Percentiles rank a stretch among this genome's conserved stretches.
phyloP scores from a whole-genome alignment of 2,329 filamentous ascomycete genomes.

The Neofusicoccum sp. region DNA sequence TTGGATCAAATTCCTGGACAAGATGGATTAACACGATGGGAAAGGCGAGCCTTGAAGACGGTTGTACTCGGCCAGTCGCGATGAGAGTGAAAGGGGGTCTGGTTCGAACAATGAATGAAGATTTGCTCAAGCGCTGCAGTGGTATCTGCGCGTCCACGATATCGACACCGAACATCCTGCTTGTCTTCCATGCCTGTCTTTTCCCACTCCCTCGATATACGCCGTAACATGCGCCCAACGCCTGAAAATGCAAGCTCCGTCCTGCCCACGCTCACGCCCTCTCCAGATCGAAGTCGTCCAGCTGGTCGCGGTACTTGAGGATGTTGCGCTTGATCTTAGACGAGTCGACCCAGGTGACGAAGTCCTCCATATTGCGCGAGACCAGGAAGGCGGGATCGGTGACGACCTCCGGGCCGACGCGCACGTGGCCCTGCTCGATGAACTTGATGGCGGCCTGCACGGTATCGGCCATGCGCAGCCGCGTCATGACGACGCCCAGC shows the following conservation, averaged over 20 bases:
- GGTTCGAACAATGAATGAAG: too few relatives aligned
- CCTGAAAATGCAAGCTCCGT: constrained; percentile 1
- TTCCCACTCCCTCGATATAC: not conserved
- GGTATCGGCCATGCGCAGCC: constrained; percentile 88
- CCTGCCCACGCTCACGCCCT: not conserved
- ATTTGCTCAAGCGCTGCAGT: not conserved
- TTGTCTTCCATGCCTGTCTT: not conserved
- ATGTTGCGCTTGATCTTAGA: constrained; percentile 98
- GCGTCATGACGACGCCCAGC: constrained; percentile 87
- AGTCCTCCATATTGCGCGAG: constrained; percentile 86
- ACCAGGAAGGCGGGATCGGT: constrained; percentile 90
- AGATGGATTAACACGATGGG: too few relatives aligned
- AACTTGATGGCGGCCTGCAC: constrained; percentile 79
- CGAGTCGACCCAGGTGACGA: constrained; percentile 92
- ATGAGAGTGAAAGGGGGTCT: too few relatives aligned
- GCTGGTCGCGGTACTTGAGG: constrained; percentile 89
- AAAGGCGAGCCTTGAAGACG: too few relatives aligned
- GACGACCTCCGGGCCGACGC: constrained; percentile 86
- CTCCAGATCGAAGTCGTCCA: constrained; percentile 88
- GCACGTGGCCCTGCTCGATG: constrained; percentile 91
- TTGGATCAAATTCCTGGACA: too few relatives aligned
- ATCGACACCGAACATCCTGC: not conserved
- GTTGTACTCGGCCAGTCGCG: too few relatives aligned
- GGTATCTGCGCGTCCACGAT: not conserved
- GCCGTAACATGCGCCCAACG: constrained; percentile 5